These are phyloP conservation scores for Verticillium alfalfae DNA, from an alignment of 2,329 filamentous ascomycete species.

Conservation along the genomic window DNA sequence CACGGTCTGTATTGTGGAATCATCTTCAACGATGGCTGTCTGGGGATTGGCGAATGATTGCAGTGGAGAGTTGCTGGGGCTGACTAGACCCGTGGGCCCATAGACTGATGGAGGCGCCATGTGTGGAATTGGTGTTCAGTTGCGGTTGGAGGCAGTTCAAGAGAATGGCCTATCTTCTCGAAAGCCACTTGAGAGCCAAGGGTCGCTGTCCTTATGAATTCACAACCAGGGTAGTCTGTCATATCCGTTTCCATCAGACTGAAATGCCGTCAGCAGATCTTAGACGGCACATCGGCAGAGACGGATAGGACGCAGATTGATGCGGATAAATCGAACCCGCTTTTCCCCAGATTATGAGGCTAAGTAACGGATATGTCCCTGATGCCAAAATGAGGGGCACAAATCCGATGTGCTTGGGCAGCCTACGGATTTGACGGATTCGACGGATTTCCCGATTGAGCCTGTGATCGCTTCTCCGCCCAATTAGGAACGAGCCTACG, in stretches of 20 bases:
- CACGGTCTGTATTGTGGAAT: conserved; percentile 15
- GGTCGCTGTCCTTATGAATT: neutral
- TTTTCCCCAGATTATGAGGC: neutral
- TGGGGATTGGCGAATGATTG: neutral
- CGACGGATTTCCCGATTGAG: neutral
- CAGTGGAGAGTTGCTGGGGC: conserved; percentile 2
- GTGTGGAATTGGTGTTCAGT: neutral
- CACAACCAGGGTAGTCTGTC: neutral
- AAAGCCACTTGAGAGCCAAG: neutral
- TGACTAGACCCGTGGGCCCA: conserved; percentile 8
- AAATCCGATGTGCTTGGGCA: neutral
- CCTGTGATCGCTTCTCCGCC: neutral
- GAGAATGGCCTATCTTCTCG: neutral
- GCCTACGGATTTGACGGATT: neutral
- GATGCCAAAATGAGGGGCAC: neutral
- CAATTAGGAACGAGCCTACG: neutral
- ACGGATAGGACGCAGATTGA: neutral
- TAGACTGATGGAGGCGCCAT: conserved; percentile 11
- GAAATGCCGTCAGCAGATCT: neutral
- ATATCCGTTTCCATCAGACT: neutral
- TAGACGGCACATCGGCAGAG: neutral
- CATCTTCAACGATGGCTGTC: conserved; percentile 8
- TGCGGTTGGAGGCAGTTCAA: too few species aligned
- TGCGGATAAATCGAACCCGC: neutral
- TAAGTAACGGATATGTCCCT: neutral